Base-by-base conservation (phyloP, 768 basidiomycete species). In the Dacryopinax primogenitus region DNA sequence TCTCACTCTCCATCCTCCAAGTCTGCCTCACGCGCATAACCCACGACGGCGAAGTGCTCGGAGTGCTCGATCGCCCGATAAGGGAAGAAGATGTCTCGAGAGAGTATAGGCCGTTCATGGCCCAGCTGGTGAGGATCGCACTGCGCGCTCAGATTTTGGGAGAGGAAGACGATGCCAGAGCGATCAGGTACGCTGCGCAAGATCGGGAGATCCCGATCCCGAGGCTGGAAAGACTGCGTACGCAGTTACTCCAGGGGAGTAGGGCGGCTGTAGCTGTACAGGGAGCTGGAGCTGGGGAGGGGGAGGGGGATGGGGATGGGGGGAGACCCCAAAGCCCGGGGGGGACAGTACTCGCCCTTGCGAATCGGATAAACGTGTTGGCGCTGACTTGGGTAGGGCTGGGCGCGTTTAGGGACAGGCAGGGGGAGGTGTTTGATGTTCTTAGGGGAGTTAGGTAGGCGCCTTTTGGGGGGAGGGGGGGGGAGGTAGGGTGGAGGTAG, bases 331-430 rank as follows among this genome's bases (percentile, higher is more conserved):
- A 30, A 71, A 88, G 84, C 66, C 75, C 83, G 0, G 81, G 86
- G 66, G 88, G 86, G 1, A 75, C 81, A 12, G 84, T 86, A 7
- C 83, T 89, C 65, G 77, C 82, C 45, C 86, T 93, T 72, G 81
- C 86, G 30, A 92, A 92, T 72, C 74, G 87, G 65, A 82, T 92
- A 62, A 92, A 90, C 73, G 81, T 79, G 23, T 78, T 92, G 13
- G 85, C 86, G 67, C 70, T 93, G 68, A 80, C 78, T 0, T 83
- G 92, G 81, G 88, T 85, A 61, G 79, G 77, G 71, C 74, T 93
- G 64, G 79, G 78, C 66, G 83, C 87, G 62, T 93, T 93, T 71
- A 82, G 78, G 68, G 70, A 73, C 41, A 62, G 71, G 4, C 71
- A 71, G 35, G 58, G 65, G 9, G 64, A 68, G 21, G 72, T 71